Conservation (phyloP, 306 rosid genomes). For the Spatholobus suberectus region DNA sequence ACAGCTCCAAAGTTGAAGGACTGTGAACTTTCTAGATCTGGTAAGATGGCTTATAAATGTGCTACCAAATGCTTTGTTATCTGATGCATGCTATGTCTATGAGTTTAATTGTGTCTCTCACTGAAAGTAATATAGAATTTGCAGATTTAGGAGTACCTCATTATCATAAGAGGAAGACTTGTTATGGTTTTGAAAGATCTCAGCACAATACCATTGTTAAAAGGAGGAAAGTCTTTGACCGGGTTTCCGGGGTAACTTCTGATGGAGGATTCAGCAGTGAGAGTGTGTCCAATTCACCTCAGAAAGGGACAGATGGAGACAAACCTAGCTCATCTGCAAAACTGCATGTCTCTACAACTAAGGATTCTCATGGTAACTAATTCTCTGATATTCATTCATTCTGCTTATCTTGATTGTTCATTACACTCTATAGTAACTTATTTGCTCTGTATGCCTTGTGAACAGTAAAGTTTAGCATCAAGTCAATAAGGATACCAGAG, state of each 20-base stretch:
- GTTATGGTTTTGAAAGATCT: slow-evolving; percentile 57
- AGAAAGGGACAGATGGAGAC: slow-evolving; percentile 56
- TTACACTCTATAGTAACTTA: slow-evolving; percentile 31
- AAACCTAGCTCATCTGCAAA: slow-evolving; percentile 53
- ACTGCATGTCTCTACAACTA: slow-evolving; percentile 61
- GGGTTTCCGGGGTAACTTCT: slow-evolving; percentile 64
- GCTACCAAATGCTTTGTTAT: slow-evolving; percentile 27
- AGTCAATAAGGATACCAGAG: slow-evolving; percentile 90
- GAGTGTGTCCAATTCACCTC: slow-evolving; percentile 88
- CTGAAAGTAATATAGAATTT: slow-evolving; percentile 41
- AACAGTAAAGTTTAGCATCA: slow-evolving; percentile 84
- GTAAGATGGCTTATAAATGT: slow-evolving; percentile 50
- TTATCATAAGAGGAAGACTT: slow-evolving; percentile 71
- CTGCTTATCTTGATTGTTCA: slow-evolving; percentile 29
- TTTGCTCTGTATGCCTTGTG: slow-evolving; percentile 36
- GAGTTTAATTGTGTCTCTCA: slow-evolving; percentile 9
- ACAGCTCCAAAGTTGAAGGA: slow-evolving; percentile 86
- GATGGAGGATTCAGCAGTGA: slow-evolving; percentile 96
- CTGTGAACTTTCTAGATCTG: slow-evolving; percentile 72
- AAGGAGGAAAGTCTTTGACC: slow-evolving; percentile 73
- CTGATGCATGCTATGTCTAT: not conserved
- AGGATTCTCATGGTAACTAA: slow-evolving; percentile 75
- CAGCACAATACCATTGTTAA: slow-evolving; percentile 56
- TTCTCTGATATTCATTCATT: slow-evolving; percentile 22
- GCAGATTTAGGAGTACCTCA: slow-evolving; percentile 60